A percentile compares a stretch with the other conserved stretches of the same genome.
Evolutionary conservation across 169 alveolate genomes (phyloP).

Genomic region (Cryptosporidium felis): DNA sequence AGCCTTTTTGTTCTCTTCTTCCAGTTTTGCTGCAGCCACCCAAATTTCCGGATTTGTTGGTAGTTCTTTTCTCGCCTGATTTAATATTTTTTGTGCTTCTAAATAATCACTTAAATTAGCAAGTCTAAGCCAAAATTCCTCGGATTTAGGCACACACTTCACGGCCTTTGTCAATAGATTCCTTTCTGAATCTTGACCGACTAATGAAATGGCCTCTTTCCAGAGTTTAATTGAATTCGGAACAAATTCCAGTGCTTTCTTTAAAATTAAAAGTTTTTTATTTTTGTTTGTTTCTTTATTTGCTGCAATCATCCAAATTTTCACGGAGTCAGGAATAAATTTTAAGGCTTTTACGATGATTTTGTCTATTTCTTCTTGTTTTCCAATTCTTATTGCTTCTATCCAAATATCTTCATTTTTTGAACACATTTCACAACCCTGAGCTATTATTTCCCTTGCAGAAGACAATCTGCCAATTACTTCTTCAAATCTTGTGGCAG

Average conservation of each 20-base stretch:
- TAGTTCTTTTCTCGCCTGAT: constrained; percentile 95
- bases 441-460: constrained; percentile 94
- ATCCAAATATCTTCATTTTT: constrained; percentile 98
- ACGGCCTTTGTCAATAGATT: constrained; percentile 94
- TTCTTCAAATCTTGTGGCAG: constrained; percentile 99
- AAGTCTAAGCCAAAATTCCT: constrained; percentile 97
- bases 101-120: constrained; percentile 95
- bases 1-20: constrained; percentile 91
- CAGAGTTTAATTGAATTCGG: constrained; percentile 96
- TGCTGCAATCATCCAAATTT: constrained; percentile 96
- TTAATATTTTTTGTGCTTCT: constrained; percentile 95
- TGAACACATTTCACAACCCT: constrained; percentile 96
- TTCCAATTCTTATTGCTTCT: constrained; percentile 97
- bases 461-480: constrained; percentile 89
- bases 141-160: constrained; percentile 97
- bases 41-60: constrained; percentile 95
- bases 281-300: constrained; percentile 88
- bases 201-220: constrained; percentile 96
- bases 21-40: constrained; percentile 97
- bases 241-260: constrained; percentile 95
- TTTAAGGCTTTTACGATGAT: constrained; percentile 92
- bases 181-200: constrained; percentile 93
- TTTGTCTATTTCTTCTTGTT: constrained; percentile 92
- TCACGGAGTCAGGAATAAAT: constrained; percentile 86
- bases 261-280: constrained; percentile 87